These are phyloP conservation scores for Plasmodium vivax DNA, from an alignment of 169 alveolate genomes.

Conservation along the genomic window DNA sequence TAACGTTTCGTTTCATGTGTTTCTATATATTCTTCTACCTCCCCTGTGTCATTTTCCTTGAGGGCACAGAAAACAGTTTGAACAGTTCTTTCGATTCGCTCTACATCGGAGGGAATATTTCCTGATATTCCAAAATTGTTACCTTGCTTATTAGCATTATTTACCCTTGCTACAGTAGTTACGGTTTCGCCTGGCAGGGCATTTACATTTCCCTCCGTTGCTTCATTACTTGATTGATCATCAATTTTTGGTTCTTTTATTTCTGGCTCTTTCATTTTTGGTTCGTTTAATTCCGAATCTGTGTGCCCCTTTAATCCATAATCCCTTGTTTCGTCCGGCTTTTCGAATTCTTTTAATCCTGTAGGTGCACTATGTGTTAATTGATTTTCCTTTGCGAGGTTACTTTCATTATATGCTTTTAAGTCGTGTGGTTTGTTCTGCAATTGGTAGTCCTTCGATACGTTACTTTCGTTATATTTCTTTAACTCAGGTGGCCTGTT, in stretches of 20 bases:
- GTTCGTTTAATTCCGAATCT: neutral
- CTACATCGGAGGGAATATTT: neutral
- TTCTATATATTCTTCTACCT: neutral
- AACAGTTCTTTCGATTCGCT: neutral
- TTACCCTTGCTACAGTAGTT: neutral
- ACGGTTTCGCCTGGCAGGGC: neutral
- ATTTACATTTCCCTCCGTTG: neutral
- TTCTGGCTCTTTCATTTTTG: neutral
- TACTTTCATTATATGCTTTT: neutral
- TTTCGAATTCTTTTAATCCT: slow-evolving; percentile 10
- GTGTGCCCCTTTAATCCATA: slow-evolving; percentile 13
- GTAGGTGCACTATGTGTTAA: neutral
- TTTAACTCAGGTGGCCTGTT: neutral
- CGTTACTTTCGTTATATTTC: neutral
- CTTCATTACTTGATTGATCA: neutral
- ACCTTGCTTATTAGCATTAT: neutral
- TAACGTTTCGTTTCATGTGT: neutral
- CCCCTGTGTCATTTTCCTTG: neutral
- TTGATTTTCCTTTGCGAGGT: neutral
- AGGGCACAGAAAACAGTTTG: neutral
- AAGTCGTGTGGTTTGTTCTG: neutral
- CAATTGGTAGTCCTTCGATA: neutral
- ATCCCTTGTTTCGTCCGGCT: slow-evolving; percentile 4
- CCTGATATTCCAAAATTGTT: neutral
- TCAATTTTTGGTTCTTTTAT: neutral